Conservation (phyloP, 1,284 basidiomycete genomes). For the Coriolopsis trogii region DNA sequence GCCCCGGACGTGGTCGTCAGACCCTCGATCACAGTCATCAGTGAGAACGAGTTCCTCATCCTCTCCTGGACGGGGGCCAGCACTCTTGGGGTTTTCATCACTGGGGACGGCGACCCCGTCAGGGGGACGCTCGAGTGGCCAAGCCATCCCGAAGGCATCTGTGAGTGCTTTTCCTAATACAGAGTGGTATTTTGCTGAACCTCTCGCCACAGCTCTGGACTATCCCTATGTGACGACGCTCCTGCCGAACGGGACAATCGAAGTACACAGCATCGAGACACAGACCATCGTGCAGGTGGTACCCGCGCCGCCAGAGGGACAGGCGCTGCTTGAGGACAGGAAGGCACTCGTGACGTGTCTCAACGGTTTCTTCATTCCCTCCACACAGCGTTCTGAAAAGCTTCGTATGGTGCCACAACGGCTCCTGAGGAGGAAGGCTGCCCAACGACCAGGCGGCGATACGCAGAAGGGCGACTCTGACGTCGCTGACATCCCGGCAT, state of each 20-base stretch:
- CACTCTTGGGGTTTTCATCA: constrained; percentile 86
- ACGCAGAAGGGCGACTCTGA: too few relatives aligned
- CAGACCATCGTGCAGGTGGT: constrained; percentile 78
- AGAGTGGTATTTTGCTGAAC: not conserved
- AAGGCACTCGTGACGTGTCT: constrained; percentile 47
- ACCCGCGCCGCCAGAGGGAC: constrained; percentile 45
- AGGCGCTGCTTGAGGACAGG: constrained; percentile 26
- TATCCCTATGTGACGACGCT: constrained; percentile 81
- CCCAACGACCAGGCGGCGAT: too few relatives aligned
- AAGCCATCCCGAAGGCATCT: constrained; percentile 74
- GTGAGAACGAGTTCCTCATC: constrained; percentile 78
- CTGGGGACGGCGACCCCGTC: constrained; percentile 82
- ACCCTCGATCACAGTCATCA: constrained; percentile 77
- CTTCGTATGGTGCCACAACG: constrained; percentile 38
- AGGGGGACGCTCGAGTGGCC: constrained; percentile 88
- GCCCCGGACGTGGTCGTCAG: constrained; percentile 52
- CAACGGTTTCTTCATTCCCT: constrained; percentile 64
- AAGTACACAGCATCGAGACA: constrained; percentile 80
- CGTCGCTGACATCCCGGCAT: not conserved
- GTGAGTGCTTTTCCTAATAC: constrained; percentile 48
- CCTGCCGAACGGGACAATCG: constrained; percentile 76
- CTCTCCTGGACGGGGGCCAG: constrained; percentile 76
- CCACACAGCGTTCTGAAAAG: constrained; percentile 58
- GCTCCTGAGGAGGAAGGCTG: constrained; percentile 16
- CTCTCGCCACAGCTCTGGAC: constrained; percentile 63